phyloP scores from a whole-genome alignment of 306 rosid species.

The Fagus crenata region DNA sequence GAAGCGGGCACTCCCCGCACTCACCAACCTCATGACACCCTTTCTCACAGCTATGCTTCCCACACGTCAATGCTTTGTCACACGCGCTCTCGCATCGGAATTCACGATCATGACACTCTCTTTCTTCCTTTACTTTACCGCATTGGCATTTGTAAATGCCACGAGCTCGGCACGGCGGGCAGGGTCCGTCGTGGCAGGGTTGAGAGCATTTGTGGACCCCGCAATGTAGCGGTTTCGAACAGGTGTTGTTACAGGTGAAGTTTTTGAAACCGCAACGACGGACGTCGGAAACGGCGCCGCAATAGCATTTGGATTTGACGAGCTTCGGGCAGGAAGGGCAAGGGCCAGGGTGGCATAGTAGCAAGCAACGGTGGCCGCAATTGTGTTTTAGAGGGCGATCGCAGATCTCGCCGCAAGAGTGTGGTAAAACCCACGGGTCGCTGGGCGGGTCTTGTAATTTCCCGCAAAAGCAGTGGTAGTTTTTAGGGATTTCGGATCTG shows the following conservation, averaged over 20 bases:
- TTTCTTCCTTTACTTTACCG: conserved; percentile 62
- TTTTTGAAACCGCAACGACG: conserved; percentile 78
- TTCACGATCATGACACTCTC: conserved; percentile 69
- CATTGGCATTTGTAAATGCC: conserved; percentile 59
- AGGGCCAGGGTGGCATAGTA: conserved; percentile 93
- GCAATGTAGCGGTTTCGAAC: conserved; percentile 63
- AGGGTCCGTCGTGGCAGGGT: conserved; percentile 65
- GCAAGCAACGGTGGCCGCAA: conserved; percentile 80
- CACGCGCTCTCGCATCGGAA: conserved; percentile 64
- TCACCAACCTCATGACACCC: conserved; percentile 71
- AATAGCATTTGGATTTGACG: conserved; percentile 68
- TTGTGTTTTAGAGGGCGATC: conserved; percentile 61
- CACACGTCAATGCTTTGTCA: conserved; percentile 62
- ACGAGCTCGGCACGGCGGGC: conserved; percentile 65
- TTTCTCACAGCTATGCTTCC: conserved; percentile 66
- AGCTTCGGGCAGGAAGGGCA: conserved; percentile 91
- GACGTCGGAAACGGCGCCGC: conserved; percentile 60
- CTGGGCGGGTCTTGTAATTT: conserved; percentile 69
- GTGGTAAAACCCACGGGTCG: conserved; percentile 93
- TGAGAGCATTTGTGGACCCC: conserved; percentile 59
- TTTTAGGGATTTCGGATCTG: conserved; percentile 65
- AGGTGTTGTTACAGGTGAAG: conserved; percentile 57
- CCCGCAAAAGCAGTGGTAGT: conserved; percentile 75
- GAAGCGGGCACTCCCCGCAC: conserved; percentile 78
- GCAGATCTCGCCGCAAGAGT: conserved; percentile 90